These are phyloP conservation scores for Patellaria atrata DNA, from an alignment of 495 filamentous ascomycete species.

Conservation along the genomic window DNA sequence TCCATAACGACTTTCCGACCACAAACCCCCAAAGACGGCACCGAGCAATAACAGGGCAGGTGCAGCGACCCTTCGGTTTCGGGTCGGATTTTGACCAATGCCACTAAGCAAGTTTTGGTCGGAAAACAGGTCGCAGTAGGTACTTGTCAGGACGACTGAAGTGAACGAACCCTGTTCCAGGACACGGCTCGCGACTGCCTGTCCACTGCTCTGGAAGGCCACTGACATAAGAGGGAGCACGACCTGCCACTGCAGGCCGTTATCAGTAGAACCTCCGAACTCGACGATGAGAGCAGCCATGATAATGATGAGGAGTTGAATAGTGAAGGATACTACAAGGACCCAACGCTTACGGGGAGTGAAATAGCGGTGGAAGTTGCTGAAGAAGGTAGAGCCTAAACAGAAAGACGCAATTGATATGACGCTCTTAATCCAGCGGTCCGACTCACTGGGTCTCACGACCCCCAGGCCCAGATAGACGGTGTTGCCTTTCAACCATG, in stretches of 20 bases:
- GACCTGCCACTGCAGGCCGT: conserved; percentile 39
- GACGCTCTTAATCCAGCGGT: conserved; percentile 51
- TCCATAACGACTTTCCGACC: conserved; percentile 41
- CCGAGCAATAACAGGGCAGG: conserved; percentile 44
- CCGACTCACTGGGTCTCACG: conserved; percentile 35
- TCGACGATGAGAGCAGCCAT: conserved; percentile 46
- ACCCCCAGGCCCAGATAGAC: conserved; percentile 60
- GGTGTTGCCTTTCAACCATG: conserved; percentile 37
- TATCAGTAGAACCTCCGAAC: conserved; percentile 24
- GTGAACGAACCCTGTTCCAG: conserved; percentile 47
- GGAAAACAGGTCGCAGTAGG: conserved; percentile 58
- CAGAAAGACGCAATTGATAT: conserved; percentile 52
- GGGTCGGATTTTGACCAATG: conserved; percentile 35
- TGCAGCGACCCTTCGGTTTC: conserved; percentile 43
- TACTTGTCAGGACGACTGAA: conserved; percentile 56
- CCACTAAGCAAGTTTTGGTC: conserved; percentile 39
- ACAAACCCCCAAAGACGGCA: conserved; percentile 43
- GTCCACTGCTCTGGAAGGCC: conserved; percentile 56
- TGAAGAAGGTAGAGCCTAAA: conserved; percentile 50
- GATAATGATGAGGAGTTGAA: conserved; percentile 39
- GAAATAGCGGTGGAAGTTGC: conserved; percentile 43
- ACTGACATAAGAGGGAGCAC: conserved; percentile 47
- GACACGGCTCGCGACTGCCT: conserved; percentile 53
- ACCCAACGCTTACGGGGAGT: conserved; percentile 45
- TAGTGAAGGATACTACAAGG: conserved; percentile 42